Evolutionary conservation across 164 flowering plant genomes (phyloP), one percentile per base, ranked within the genome.

Genomic region (Kalanchoe fedtschenkoi): DNA sequence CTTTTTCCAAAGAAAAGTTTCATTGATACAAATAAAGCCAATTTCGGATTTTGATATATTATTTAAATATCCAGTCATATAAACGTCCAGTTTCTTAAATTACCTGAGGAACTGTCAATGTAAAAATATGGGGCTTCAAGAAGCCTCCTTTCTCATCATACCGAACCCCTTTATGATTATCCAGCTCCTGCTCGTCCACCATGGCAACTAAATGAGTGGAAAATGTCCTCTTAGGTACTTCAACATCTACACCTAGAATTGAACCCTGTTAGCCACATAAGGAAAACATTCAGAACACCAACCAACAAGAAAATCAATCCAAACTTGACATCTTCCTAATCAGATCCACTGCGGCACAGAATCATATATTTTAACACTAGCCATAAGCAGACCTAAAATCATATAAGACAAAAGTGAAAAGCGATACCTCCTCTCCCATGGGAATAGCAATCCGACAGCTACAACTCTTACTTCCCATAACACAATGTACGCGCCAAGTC

Each of bases 211-310:
- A 65, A 67, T 79, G 74, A 60, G 88, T 87, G 10, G 65, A 61
- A 68, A 79, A 88, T 60, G 80, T 71, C 70, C 70, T 86, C 57
- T 78, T 68, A 64, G 77, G 55, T 57, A 75, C 72, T 47, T 81
- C 88, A 60, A 86, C 80, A 71, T 95, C 96, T 61, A 84, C 81
- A 86, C 97, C 91, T 85, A 91, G 91, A 85, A 91, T 71, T 78
- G 95, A 87, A 89, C 96, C 96, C 97, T 95, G 97, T 87, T 84
- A 87, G 90, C 85, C 87, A 87, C 77, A 81, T 83, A 77, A 77
- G 80, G 34, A 70, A 62, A 71, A 64, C 43, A 66, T 76, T 80
- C 78, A 81, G 83, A 77, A 70, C 67, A 63, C 43, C 34, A 51
- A 41, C 13, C 7, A 68, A 35, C 41, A 54, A 44, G 61, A 67